Base-by-base conservation (phyloP, 257 asterid genomes). In the Plectranthus barbatus region DNA sequence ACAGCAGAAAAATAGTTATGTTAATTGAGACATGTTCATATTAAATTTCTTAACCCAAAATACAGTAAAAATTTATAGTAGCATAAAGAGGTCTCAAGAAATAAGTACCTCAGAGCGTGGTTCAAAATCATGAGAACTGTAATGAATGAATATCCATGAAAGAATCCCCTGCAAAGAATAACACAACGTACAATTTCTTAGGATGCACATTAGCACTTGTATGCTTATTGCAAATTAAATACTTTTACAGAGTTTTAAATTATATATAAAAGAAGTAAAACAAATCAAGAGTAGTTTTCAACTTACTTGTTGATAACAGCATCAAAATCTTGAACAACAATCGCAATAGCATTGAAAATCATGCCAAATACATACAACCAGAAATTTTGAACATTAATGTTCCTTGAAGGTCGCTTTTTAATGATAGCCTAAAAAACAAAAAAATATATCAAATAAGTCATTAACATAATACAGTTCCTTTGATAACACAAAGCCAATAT, bases 331-430 rank as follows among this genome's bases (percentile, higher is more conserved):
- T 90, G 99, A 69, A 83, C 81, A 20, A 93, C 23, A 41, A 93
- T 93, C 6, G 99, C 97, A 56, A 86, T 60, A 54, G 87, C 87
- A 79, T 90, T 93, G 92, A 93, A 93, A 65, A 77, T 74, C 99
- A 93, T 93, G 68, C 99, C 99, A 79, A 90, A 93, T 56, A 93
- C 88, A 77, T 93, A 93, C 81, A 93, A 67, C 99, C 99, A 93
- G 83, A 93, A 87, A 83, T 93, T 93, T 82, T 93, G 99, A 65
- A 93, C 97, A 70, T 93, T 93, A 49, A 93, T 93, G 77, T 93
- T 93, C 83, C 99, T 93, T 12, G 97, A 90, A 74, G 97, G 96
- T 39, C 92, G 81, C 73, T 80, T 93, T 72, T 93, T 93, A 62
- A 93, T 83, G 64, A 93, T 89, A 69, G 96, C 94, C 99, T 93